A percentile compares a stretch with the other conserved stretches of the same genome.
Evolutionary conservation across 2,329 filamentous ascomycete genomes (phyloP).

Genomic region (Colletotrichum zoysiae): DNA sequence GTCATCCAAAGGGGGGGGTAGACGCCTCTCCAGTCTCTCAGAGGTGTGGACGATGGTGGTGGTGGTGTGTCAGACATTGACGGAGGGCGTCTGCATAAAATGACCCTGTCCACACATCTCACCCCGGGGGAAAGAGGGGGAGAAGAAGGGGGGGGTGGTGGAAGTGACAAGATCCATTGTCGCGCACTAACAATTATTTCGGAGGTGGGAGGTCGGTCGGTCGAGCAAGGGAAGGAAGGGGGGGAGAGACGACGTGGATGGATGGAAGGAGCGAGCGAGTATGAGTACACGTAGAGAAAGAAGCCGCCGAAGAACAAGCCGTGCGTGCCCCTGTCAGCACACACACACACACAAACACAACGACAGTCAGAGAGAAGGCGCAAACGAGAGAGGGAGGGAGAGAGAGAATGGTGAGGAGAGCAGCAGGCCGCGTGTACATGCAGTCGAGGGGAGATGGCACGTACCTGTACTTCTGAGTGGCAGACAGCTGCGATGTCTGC

Average conservation of each 20-base stretch:
- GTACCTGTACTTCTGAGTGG: background rate
- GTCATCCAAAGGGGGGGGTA: background rate
- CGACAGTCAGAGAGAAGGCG: constrained; percentile 4
- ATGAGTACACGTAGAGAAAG: constrained; percentile 2
- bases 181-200: constrained; percentile 41
- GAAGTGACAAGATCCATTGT: constrained; percentile 29
- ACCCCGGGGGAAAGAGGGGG: background rate
- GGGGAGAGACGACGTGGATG: constrained; percentile 24
- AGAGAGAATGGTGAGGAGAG: constrained; percentile 1
- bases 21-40: background rate
- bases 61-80: background rate
- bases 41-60: background rate
- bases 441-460: background rate
- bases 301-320: constrained; percentile 36
- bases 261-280: constrained; percentile 7
- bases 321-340: constrained; percentile 26
- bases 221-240: constrained; percentile 33
- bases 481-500: background rate
- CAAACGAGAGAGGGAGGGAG: background rate
- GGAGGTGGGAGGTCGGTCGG: constrained; percentile 23
- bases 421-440: constrained; percentile 1
- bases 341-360: constrained; percentile 7
- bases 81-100: constrained; percentile 23
- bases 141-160: background rate
- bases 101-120: constrained; percentile 34